Evolutionary conservation across 768 basidiomycete species (phyloP).

Genomic region (Lepiota subincarnata): DNA sequence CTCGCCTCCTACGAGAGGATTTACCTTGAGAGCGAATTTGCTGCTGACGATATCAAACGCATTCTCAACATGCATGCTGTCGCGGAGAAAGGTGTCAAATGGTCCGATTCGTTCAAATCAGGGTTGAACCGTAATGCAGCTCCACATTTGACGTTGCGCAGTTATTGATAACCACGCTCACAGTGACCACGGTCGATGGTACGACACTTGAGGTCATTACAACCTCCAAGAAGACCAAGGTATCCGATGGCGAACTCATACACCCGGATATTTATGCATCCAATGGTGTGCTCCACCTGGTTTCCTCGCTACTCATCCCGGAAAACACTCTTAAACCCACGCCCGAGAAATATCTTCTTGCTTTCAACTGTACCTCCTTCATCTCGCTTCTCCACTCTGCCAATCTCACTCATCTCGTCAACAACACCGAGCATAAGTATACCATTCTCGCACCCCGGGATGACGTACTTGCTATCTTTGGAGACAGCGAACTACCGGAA

Average conservation of each 20-base stretch:
- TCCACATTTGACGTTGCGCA: not conserved
- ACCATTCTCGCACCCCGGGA: constrained; percentile 93
- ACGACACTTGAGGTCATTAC: constrained; percentile 56
- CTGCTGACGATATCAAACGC: constrained; percentile 69
- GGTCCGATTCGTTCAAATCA: constrained; percentile 59
- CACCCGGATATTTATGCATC: constrained; percentile 87
- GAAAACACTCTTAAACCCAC: constrained; percentile 74
- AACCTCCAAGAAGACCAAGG: constrained; percentile 47
- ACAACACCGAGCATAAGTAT: constrained; percentile 61
- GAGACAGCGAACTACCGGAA: constrained; percentile 53
- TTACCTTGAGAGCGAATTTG: constrained; percentile 88
- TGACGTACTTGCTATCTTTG: constrained; percentile 66
- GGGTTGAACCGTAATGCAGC: constrained; percentile 48
- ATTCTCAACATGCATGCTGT: constrained; percentile 81
- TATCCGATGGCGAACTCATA: constrained; percentile 57
- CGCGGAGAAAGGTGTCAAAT: constrained; percentile 51
- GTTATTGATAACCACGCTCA: constrained; percentile 13
- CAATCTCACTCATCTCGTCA: constrained; percentile 65
- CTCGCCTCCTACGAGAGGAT: constrained; percentile 75
- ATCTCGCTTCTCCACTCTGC: constrained; percentile 86
- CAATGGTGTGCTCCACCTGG: constrained; percentile 91
- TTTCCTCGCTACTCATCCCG: constrained; percentile 80
- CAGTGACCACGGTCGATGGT: constrained; percentile 72
- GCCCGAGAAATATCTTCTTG: constrained; percentile 92
- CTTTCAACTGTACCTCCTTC: constrained; percentile 88